Percentiles rank a stretch among this genome's conserved stretches.
phyloP scores from a whole-genome alignment of 1,284 basidiomycete genomes.

The Inonotus obliquus region DNA sequence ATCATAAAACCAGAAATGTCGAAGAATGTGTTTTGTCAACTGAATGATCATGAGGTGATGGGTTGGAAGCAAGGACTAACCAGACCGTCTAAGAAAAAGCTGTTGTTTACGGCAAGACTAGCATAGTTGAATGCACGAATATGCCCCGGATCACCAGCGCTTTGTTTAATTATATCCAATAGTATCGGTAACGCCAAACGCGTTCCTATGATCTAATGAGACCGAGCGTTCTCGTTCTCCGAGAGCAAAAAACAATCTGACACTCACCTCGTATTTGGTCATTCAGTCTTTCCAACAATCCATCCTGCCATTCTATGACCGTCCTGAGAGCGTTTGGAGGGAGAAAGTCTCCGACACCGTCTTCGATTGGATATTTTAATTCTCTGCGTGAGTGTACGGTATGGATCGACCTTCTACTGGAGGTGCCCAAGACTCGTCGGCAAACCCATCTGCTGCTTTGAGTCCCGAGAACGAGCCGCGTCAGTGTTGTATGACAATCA shows the following conservation, averaged over 20 bases:
- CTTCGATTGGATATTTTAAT: slow-evolving; percentile 61
- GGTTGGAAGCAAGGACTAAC: slow-evolving; percentile 43
- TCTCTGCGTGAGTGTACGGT: slow-evolving; percentile 33
- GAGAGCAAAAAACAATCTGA: neutral
- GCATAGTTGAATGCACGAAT: slow-evolving; percentile 89
- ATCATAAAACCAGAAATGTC: neutral
- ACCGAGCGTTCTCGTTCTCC: neutral
- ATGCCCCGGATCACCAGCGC: slow-evolving; percentile 57
- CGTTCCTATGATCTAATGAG: slow-evolving; percentile 40
- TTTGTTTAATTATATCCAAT: slow-evolving; percentile 71
- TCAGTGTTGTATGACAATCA: slow-evolving; percentile 24
- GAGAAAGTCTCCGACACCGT: slow-evolving; percentile 72
- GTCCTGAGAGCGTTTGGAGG: slow-evolving; percentile 61
- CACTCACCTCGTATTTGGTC: slow-evolving; percentile 60
- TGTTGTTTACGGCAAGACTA: slow-evolving; percentile 90
- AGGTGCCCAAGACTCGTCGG: neutral
- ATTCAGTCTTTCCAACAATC: slow-evolving; percentile 70
- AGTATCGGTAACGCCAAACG: slow-evolving; percentile 54
- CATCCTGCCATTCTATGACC: slow-evolving; percentile 78
- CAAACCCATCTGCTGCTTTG: slow-evolving; percentile 5
- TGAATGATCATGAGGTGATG: slow-evolving; percentile 4
- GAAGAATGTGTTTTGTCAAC: neutral
- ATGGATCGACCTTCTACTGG: slow-evolving; percentile 44
- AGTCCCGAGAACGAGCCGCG: neutral
- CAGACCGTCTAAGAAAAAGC: slow-evolving; percentile 86